A percentile compares a stretch with the other conserved stretches of the same genome.
phyloP scores from a whole-genome alignment of 2,329 filamentous ascomycete species.

The Incumbomyces delicatus region DNA sequence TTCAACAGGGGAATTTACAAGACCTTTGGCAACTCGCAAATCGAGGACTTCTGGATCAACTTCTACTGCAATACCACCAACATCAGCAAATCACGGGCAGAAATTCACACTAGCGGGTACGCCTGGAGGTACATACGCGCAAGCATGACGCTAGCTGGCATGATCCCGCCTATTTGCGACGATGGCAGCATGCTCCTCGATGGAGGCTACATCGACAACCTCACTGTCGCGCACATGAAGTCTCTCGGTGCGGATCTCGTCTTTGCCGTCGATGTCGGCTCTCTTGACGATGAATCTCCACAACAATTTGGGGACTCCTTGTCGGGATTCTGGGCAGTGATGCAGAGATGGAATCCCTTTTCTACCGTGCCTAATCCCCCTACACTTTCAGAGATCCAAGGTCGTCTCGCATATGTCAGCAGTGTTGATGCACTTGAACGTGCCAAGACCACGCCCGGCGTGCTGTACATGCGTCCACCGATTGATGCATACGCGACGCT shows the following conservation, averaged over 20 bases:
- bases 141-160: constrained; percentile 89
- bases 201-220: constrained; percentile 92
- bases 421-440: constrained; percentile 89
- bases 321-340: constrained; percentile 86
- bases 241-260: constrained; percentile 84
- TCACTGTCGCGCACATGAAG: constrained; percentile 97
- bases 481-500: constrained; percentile 89
- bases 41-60: constrained; percentile 97
- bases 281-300: constrained; percentile 81
- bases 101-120: constrained; percentile 93
- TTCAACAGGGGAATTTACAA: constrained; percentile 99
- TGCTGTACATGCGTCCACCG: constrained; percentile 91
- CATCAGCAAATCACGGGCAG: constrained; percentile 83
- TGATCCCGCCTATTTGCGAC: constrained; percentile 88
- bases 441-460: constrained; percentile 82
- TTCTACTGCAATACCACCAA: constrained; percentile 99
- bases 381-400: constrained; percentile 91
- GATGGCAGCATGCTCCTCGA: constrained; percentile 95
- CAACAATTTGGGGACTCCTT: constrained; percentile 90
- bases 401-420: constrained; percentile 84
- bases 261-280: constrained; percentile 90
- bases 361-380: constrained; percentile 82
- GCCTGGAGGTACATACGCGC: constrained; percentile 95
- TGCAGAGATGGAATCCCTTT: constrained; percentile 97
- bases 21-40: constrained; percentile 90